Percentiles rank a stretch among this genome's conserved stretches.
Evolutionary conservation across 106 monocot species (phyloP).

Genomic region (Alisma plantagoaquatica): DNA sequence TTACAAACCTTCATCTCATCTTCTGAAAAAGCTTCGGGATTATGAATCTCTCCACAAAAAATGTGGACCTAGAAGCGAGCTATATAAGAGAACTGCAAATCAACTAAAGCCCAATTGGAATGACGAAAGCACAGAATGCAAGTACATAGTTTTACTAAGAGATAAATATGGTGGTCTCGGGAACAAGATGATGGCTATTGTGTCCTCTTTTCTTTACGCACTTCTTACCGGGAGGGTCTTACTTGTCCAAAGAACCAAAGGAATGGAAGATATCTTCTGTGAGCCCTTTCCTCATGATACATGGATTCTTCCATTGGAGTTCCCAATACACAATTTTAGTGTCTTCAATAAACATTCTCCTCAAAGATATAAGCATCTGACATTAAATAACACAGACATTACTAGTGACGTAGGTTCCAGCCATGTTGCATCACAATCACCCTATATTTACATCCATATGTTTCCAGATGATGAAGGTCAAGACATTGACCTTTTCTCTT

Average conservation of each 20-base stretch:
- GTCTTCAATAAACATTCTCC: slow-evolving; percentile 9
- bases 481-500: slow-evolving; percentile 75
- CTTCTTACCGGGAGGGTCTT: slow-evolving; percentile 28
- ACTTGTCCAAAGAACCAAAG: slow-evolving; percentile 18
- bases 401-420: background rate
- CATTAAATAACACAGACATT: slow-evolving; percentile 15
- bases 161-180: slow-evolving; percentile 57
- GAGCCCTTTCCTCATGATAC: slow-evolving; percentile 31
- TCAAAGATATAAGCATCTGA: slow-evolving; percentile 21
- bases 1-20: slow-evolving; percentile 42
- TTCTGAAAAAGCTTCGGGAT: slow-evolving; percentile 38
- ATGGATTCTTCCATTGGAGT: slow-evolving; percentile 28
- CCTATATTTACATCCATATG: slow-evolving; percentile 22
- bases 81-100: slow-evolving; percentile 31
- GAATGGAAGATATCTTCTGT: slow-evolving; percentile 25
- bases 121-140: slow-evolving; percentile 28
- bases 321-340: slow-evolving; percentile 18
- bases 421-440: slow-evolving; percentile 3
- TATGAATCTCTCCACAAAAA: slow-evolving; percentile 60
- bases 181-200: slow-evolving; percentile 26
- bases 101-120: slow-evolving; percentile 32
- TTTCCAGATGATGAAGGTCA: slow-evolving; percentile 18
- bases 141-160: slow-evolving; percentile 47
- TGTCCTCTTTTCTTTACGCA: slow-evolving; percentile 32
- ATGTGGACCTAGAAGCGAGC: slow-evolving; percentile 56